Evolutionary conservation across 306 rosid genomes (phyloP).

Genomic region (Cercis canadensis): DNA sequence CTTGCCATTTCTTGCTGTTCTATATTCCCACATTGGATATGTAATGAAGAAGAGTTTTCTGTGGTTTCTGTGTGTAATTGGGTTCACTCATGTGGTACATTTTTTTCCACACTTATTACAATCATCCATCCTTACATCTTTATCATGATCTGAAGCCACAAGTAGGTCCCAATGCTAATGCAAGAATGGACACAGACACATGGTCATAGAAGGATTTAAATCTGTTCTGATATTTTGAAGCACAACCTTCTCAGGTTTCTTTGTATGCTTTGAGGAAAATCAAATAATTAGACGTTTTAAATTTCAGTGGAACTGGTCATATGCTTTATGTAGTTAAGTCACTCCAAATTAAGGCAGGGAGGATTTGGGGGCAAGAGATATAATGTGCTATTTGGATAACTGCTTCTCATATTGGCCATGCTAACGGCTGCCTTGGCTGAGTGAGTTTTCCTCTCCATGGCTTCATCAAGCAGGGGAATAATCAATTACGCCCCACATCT

Average conservation of each 20-base stretch:
- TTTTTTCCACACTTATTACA: neutral
- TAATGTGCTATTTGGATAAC: neutral
- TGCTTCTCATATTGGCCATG: neutral
- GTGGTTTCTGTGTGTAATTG: neutral
- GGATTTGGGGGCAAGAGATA: neutral
- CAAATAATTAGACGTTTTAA: too few relatives aligned
- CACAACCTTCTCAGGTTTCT: neutral
- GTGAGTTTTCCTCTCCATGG: conserved; percentile 16
- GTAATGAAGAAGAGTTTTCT: neutral
- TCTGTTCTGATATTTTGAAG: neutral
- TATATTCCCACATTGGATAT: neutral
- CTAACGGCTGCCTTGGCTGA: neutral
- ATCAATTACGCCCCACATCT: too few relatives aligned
- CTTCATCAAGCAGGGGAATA: neutral
- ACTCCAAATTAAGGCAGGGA: too few relatives aligned
- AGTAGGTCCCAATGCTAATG: neutral
- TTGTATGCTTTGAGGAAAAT: neutral
- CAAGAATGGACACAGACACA: neutral
- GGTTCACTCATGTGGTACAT: too few relatives aligned
- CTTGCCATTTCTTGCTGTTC: neutral
- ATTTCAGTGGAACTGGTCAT: too few relatives aligned
- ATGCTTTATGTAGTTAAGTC: too few relatives aligned
- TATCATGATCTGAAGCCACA: neutral
- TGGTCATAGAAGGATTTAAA: conserved; percentile 11
- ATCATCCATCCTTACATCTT: neutral